Evolutionary conservation across 305 asterid genomes (phyloP), one percentile per base, ranked within the genome.

Genomic region (Ilex paraguariensis): DNA sequence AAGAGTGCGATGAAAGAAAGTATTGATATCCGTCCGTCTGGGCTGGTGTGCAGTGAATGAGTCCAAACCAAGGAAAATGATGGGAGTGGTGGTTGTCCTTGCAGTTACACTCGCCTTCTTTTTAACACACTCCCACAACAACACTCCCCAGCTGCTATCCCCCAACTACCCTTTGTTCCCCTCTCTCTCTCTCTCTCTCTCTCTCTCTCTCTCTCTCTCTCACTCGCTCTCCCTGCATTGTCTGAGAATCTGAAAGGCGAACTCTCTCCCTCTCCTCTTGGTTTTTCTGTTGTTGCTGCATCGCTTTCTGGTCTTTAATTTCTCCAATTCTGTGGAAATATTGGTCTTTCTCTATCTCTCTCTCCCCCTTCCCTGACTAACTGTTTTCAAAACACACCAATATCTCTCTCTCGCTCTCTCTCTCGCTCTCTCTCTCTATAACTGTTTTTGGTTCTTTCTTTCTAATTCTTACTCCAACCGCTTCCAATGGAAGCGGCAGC

Each of bases 271-370:
- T 13, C 58, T 57, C 13, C 54, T 50, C 54, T 12, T n/a, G 16
- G 28, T 11, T 50, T 14, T n/a, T 73, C 66, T 78, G 63, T 67
- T 60, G 86, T 62, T 84, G 84, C 80, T 50, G 84, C 82, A 82
- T 87, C 97, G 77, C 71, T 87, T 82, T 90, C 92, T 72, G 77
- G 71, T 79, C 79, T 77, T 14, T 50, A 50, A 50, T 64, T 60
- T 66, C 72, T 61, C 84, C 74, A 60, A 58, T 73, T 65, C 77
- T 63, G 67, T 73, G 59, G 45, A 59, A 60, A 48, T 49, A 59
- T 62, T 21, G 28, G 28, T 21, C 28, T 21, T 21, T 21, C 28
- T 21, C 1, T 21, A 21, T 52, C 66, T 59, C 75, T 50, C 54
- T 50, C 54, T 50, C 28, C 28, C 28, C 28, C 28, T 21, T 21